Evolutionary conservation across 495 filamentous ascomycete species (phyloP).

Genomic region (Haplographium delicatum): DNA sequence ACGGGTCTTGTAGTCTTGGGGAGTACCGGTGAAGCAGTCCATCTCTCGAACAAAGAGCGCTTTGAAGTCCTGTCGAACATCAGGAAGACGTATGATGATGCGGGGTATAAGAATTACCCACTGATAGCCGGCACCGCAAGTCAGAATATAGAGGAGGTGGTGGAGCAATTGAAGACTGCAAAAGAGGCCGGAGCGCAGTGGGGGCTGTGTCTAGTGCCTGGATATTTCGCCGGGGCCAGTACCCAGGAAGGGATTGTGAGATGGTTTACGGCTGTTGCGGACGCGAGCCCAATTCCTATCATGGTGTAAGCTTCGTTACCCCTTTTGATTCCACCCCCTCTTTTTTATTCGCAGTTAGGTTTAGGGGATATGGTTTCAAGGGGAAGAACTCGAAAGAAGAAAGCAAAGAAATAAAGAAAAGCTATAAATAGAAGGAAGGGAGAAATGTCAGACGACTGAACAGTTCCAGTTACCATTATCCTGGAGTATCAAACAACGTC

Average conservation of each 20-base stretch:
- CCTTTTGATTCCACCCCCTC: background rate
- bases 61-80: constrained; percentile 48
- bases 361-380: too few species aligned
- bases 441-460: too few species aligned
- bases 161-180: constrained; percentile 52
- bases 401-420: too few species aligned
- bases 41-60: constrained; percentile 56
- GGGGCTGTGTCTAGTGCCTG: constrained; percentile 54
- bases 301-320: constrained; percentile 38
- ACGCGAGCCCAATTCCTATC: constrained; percentile 47
- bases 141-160: constrained; percentile 57
- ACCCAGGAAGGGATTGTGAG: constrained; percentile 43
- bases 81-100: constrained; percentile 45
- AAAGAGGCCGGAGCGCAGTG: constrained; percentile 57
- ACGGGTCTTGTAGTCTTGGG: constrained; percentile 62
- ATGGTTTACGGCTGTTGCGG: constrained; percentile 52
- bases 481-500: constrained; percentile 58
- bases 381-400: too few species aligned
- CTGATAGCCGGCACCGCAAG: constrained; percentile 64
- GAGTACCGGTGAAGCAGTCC: constrained; percentile 63
- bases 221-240: constrained; percentile 48
- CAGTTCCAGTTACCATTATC: constrained; percentile 59
- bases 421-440: too few species aligned
- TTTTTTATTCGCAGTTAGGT: too few species aligned
- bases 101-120: constrained; percentile 56